Evolutionary conservation across 2,329 filamentous ascomycete genomes (phyloP).

Genomic region (Epichloe baconii): DNA sequence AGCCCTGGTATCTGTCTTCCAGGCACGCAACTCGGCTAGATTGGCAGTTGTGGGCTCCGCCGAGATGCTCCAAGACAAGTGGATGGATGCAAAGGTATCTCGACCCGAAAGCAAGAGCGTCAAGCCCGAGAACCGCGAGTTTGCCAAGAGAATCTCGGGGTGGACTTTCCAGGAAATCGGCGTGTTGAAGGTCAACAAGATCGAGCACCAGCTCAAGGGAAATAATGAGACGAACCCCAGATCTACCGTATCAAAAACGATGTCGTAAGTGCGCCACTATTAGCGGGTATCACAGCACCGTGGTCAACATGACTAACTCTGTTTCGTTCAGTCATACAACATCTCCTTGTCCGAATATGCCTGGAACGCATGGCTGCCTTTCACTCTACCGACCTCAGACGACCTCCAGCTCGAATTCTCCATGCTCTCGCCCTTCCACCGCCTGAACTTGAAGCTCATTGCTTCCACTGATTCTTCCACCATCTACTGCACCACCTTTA

Average conservation of each 20-base stretch:
- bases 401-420: constrained; percentile 87
- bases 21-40: constrained; percentile 87
- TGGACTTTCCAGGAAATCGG: constrained; percentile 95
- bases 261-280: constrained; percentile 54
- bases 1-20: constrained; percentile 69
- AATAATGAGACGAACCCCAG: constrained; percentile 56
- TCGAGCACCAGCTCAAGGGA: constrained; percentile 60
- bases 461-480: constrained; percentile 51
- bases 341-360: constrained; percentile 82
- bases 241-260: constrained; percentile 97
- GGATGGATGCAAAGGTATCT: constrained; percentile 73
- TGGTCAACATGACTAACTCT: not conserved
- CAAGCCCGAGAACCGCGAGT: constrained; percentile 68
- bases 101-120: constrained; percentile 38
- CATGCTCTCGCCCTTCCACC: constrained; percentile 97
- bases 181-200: constrained; percentile 69
- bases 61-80: constrained; percentile 77
- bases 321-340: constrained; percentile 53
- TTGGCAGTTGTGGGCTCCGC: constrained; percentile 74
- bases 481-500: constrained; percentile 64
- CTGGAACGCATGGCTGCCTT: constrained; percentile 63
- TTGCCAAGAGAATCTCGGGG: constrained; percentile 72
- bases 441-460: constrained; percentile 52
- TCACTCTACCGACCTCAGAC: constrained; percentile 56
- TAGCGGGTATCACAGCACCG: too few species aligned